A percentile compares a stretch with the other conserved stretches of the same genome.
phyloP scores from a whole-genome alignment of 2,329 filamentous ascomycete species.

The Cercospora zeina region DNA sequence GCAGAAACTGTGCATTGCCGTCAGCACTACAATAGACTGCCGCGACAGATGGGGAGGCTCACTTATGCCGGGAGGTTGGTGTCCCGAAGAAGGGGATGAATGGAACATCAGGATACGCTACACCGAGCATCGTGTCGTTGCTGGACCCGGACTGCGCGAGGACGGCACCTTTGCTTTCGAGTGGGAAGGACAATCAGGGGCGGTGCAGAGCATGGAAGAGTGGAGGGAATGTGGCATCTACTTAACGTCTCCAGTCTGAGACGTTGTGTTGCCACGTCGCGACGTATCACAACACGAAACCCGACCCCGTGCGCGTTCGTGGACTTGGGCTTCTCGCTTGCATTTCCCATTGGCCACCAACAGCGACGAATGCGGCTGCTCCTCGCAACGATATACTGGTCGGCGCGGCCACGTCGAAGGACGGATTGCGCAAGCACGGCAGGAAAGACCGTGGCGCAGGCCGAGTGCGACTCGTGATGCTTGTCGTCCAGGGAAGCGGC shows the following conservation, averaged over 20 bases:
- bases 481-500: background rate
- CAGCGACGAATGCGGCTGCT: background rate
- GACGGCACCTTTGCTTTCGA: background rate
- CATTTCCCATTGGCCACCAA: background rate
- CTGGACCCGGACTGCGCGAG: background rate
- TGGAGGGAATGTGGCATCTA: background rate
- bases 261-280: constrained; percentile 6
- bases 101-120: background rate
- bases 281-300: constrained; percentile 3
- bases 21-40: background rate
- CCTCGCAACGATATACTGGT: constrained; percentile 1
- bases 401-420: constrained; percentile 6
- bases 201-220: background rate
- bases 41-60: background rate
- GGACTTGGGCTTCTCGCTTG: background rate
- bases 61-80: background rate
- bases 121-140: background rate
- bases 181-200: background rate
- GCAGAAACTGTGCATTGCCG: background rate
- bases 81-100: constrained; percentile 5
- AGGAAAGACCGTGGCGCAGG: background rate
- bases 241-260: background rate
- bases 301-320: background rate
- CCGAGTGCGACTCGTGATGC: constrained; percentile 3
- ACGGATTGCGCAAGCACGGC: background rate